Percentiles rank a stretch among this genome's conserved stretches.
These are phyloP conservation scores for Quercus agrifolia DNA, from an alignment of 306 rosid species.

Conservation along the genomic window DNA sequence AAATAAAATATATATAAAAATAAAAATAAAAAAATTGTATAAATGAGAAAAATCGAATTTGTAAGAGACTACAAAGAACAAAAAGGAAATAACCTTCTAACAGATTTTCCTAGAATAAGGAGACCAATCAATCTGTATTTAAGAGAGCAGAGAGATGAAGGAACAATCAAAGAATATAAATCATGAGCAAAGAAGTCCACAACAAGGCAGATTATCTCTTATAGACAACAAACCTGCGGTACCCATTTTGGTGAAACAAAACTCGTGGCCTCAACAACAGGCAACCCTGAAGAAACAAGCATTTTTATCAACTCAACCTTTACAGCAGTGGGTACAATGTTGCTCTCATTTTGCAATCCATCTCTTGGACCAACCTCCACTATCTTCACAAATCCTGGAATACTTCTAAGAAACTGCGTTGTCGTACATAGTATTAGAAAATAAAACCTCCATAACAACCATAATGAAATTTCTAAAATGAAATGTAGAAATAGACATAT, in stretches of 20 bases:
- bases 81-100: not conserved
- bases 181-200: not conserved
- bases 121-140: not conserved
- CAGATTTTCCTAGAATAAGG: not conserved
- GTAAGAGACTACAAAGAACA: not conserved
- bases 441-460: slow-evolving; percentile 19
- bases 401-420: slow-evolving; percentile 41
- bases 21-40: not conserved
- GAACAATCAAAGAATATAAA: not conserved
- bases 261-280: slow-evolving; percentile 85
- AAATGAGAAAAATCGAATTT: not conserved
- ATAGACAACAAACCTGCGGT: slow-evolving; percentile 55
- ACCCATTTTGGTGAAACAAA: slow-evolving; percentile 98
- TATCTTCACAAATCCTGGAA: slow-evolving; percentile 75
- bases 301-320: slow-evolving; percentile 74
- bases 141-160: not conserved
- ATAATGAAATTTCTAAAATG: slow-evolving; percentile 9
- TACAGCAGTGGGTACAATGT: slow-evolving; percentile 65
- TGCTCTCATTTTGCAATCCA: slow-evolving; percentile 90
- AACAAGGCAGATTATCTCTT: not conserved
- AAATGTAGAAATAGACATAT: slow-evolving; percentile 6
- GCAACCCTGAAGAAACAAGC: slow-evolving; percentile 78
- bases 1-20: no score
- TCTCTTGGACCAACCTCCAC: slow-evolving; percentile 96
- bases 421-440: not conserved